These are phyloP conservation scores for Gossypium mustelinum DNA, from an alignment of 345 rosid genomes.

Conservation along the genomic window DNA sequence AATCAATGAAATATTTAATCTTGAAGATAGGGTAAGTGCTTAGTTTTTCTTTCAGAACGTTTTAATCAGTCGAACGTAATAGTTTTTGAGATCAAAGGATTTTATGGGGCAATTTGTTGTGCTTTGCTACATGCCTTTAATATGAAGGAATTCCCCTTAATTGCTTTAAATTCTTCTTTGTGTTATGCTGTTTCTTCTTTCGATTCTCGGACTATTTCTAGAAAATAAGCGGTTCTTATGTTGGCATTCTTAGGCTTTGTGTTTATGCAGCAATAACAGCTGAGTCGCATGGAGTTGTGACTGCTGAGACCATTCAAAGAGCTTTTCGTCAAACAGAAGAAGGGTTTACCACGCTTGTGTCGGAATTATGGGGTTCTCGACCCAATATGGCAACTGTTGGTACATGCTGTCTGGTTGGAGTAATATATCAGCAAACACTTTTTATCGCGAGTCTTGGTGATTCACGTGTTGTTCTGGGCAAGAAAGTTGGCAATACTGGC, in stretches of 20 bases:
- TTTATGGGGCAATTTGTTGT: background rate
- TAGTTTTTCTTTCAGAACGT: background rate
- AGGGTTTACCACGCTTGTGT: conserved; percentile 67
- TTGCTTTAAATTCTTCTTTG: background rate
- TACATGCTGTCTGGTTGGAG: conserved; percentile 85
- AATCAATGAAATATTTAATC: background rate
- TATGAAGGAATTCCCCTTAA: background rate
- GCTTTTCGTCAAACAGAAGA: conserved; percentile 72
- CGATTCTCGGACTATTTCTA: conserved; percentile 8
- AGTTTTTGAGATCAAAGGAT: background rate
- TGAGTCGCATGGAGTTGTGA: conserved; percentile 60
- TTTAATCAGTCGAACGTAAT: background rate
- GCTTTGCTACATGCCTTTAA: background rate
- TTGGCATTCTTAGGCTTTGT: conserved; percentile 67
- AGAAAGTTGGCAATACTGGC: conserved; percentile 69
- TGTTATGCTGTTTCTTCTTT: conserved; percentile 19
- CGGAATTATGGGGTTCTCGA: conserved; percentile 53
- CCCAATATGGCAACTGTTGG: conserved; percentile 77
- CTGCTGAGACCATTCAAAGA: conserved; percentile 59
- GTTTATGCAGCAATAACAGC: conserved; percentile 80
- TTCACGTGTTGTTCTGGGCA: conserved; percentile 79
- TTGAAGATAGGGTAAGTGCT: background rate
- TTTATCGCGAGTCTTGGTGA: conserved; percentile 84
- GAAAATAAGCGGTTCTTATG: conserved; percentile 46
- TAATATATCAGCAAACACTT: conserved; percentile 65